These are phyloP conservation scores for Apostasia ramifera DNA, from an alignment of 106 monocot genomes.

Conservation along the genomic window DNA sequence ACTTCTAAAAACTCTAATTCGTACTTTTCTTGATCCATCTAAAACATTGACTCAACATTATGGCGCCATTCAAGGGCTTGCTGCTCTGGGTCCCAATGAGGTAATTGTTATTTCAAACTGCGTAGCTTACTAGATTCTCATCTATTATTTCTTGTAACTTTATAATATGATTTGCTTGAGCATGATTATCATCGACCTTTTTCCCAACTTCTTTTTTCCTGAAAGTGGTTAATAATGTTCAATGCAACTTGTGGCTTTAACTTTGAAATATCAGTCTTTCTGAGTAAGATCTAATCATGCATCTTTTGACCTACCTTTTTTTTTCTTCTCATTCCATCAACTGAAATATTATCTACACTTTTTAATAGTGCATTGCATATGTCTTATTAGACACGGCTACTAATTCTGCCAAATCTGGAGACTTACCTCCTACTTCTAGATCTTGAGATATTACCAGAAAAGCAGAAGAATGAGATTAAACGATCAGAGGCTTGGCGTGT, in stretches of 20 bases:
- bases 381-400: constrained; percentile 56
- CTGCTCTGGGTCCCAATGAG: constrained; percentile 75
- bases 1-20: constrained; percentile 69
- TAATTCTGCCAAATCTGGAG: constrained; percentile 87
- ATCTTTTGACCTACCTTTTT: too few species aligned
- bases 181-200: too few species aligned
- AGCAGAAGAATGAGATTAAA: constrained; percentile 93
- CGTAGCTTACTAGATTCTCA: neutral
- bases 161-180: too few species aligned
- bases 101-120: constrained; percentile 25
- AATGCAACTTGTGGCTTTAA: too few species aligned
- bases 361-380: constrained; percentile 1
- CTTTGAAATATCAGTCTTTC: too few species aligned
- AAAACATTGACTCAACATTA: constrained; percentile 93
- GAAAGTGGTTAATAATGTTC: too few species aligned
- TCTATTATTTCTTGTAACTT: neutral
- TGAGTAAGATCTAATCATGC: too few species aligned
- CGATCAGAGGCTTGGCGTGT: constrained; percentile 95
- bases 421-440: constrained; percentile 81
- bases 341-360: too few species aligned
- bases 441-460: constrained; percentile 82
- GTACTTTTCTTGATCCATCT: constrained; percentile 84
- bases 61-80: constrained; percentile 86
- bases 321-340: too few species aligned
- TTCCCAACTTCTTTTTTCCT: too few species aligned